Base-by-base conservation (phyloP, 169 alveolate species). In the Cryptosporidium ryanae region DNA sequence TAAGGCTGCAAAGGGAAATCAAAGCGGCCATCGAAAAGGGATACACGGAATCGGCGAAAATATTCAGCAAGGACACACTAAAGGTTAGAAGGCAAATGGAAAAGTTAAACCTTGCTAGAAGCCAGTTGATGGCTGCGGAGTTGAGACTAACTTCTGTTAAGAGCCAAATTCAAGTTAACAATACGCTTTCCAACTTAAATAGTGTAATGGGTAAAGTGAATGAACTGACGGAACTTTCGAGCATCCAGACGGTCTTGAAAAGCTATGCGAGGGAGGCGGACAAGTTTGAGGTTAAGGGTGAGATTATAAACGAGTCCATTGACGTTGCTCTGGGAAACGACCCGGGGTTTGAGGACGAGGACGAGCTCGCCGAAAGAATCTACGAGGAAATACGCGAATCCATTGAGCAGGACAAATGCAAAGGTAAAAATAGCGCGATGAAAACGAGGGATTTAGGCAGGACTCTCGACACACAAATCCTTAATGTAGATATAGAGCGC, bases 111-210 rank as follows among this genome's bases (percentile, higher is more conserved):
- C 8, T 76, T 8, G 87, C 71, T 3, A 76, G 87, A 46, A 76
- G 87, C 48, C 87, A 76, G 25, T 59, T 76, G 12, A 76, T 76
- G 87, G 70, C 76, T 38, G 71, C 71, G 18, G 87, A 76, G n/a
- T 63, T 76, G 5, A 55, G 70, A n/a, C 59, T 76, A 18, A 61
- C 71, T 17, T 76, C 87, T 3, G 71, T 61, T n/a, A 55, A 76
- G 38, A 76, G 87, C 61, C 87, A 76, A 49, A 49, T 76, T 4
- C 87, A 76, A 43, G 71, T 76, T 7, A 76, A 76, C 63, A 76
- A 65, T 43, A 44, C 87, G 10, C 25, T 76, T 8, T 25, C 87
- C 12, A 63, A 76, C 38, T 27, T 76, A 21, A 76, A 61, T 31
- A 57, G 64, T 32, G 63, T 76, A 13, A 76, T 76, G 71, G 87